A percentile compares a stretch with the other conserved stretches of the same genome.
These are phyloP conservation scores for Aspergillus sp. DNA, from an alignment of 2,329 filamentous ascomycete species.

Conservation along the genomic window DNA sequence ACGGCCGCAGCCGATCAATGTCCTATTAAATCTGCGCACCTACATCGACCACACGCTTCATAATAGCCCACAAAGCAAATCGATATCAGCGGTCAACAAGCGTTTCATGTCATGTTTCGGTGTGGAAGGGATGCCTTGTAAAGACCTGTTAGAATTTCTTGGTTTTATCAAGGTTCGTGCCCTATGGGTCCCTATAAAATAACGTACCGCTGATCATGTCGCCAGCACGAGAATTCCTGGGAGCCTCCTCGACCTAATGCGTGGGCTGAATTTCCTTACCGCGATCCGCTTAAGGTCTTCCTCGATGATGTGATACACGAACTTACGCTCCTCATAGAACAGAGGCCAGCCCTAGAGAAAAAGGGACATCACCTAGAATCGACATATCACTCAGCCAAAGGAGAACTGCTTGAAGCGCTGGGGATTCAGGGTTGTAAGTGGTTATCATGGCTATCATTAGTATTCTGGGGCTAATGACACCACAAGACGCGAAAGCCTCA, in stretches of 20 bases:
- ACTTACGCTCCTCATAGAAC: constrained; percentile 52
- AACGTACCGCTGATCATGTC: not conserved
- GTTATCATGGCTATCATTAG: no score
- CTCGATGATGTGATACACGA: constrained; percentile 63
- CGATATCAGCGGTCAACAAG: constrained; percentile 61
- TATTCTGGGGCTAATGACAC: constrained; percentile 13
- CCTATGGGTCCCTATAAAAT: constrained; percentile 1
- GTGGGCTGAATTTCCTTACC: constrained; percentile 36
- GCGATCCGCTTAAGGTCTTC: constrained; percentile 43
- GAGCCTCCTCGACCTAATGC: constrained; percentile 39
- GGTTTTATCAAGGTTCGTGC: constrained; percentile 54
- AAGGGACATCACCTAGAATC: constrained; percentile 32
- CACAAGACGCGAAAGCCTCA: constrained; percentile 27
- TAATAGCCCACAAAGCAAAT: constrained; percentile 49
- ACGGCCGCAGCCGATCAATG: constrained; percentile 53
- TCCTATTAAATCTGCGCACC: constrained; percentile 55
- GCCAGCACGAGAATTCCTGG: constrained; percentile 43
- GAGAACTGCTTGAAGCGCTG: constrained; percentile 39
- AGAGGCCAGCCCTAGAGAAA: constrained; percentile 40
- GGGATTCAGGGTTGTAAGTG: constrained; percentile 35
- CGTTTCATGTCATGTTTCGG: constrained; percentile 64
- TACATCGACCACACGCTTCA: constrained; percentile 62
- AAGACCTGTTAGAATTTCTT: constrained; percentile 55
- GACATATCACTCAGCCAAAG: constrained; percentile 33
- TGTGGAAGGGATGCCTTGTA: constrained; percentile 53